phyloP scores from a whole-genome alignment of 2,329 filamentous ascomycete species.

The Nigrospora osmanthi region DNA sequence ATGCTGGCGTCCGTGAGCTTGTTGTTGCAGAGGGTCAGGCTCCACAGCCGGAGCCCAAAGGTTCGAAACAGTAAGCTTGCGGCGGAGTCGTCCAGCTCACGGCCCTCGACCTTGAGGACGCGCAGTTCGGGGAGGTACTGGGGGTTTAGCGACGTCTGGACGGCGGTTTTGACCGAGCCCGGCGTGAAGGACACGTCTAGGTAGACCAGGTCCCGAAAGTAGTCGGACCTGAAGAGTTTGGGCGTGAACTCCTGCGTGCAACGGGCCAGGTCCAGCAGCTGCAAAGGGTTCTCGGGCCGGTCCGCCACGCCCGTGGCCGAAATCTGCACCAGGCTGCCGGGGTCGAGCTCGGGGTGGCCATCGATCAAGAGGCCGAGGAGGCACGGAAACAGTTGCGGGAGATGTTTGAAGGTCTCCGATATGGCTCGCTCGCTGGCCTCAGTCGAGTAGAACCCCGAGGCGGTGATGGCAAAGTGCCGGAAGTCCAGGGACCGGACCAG shows the following conservation, averaged over 20 bases:
- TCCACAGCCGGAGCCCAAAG: slow-evolving; percentile 40
- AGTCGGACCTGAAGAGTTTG: slow-evolving; percentile 27
- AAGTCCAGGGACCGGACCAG: slow-evolving; percentile 42
- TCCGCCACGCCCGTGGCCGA: background rate
- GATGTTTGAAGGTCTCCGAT: slow-evolving; percentile 28
- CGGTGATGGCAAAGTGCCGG: slow-evolving; percentile 29
- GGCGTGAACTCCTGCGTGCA: slow-evolving; percentile 31
- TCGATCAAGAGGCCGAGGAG: slow-evolving; percentile 40
- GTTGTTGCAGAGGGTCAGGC: slow-evolving; percentile 47
- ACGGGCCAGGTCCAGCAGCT: slow-evolving; percentile 37
- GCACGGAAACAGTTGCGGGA: slow-evolving; percentile 32
- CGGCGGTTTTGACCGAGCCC: slow-evolving; percentile 31
- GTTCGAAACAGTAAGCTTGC: slow-evolving; percentile 24
- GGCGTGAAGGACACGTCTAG: slow-evolving; percentile 44
- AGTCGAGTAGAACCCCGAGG: slow-evolving; percentile 31
- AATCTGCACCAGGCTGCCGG: slow-evolving; percentile 23
- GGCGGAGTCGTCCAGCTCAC: slow-evolving; percentile 35
- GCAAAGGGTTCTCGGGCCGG: slow-evolving; percentile 12
- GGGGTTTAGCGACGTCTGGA: slow-evolving; percentile 23
- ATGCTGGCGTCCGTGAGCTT: slow-evolving; percentile 38
- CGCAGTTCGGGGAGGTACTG: slow-evolving; percentile 36
- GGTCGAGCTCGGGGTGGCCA: slow-evolving; percentile 35
- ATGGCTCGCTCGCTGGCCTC: slow-evolving; percentile 27
- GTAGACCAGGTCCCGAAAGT: slow-evolving; percentile 36
- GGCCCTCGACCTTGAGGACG: slow-evolving; percentile 40